These are phyloP conservation scores for Annulohypoxylon bovei DNA, from an alignment of 495 filamentous ascomycete genomes.

Conservation along the genomic window DNA sequence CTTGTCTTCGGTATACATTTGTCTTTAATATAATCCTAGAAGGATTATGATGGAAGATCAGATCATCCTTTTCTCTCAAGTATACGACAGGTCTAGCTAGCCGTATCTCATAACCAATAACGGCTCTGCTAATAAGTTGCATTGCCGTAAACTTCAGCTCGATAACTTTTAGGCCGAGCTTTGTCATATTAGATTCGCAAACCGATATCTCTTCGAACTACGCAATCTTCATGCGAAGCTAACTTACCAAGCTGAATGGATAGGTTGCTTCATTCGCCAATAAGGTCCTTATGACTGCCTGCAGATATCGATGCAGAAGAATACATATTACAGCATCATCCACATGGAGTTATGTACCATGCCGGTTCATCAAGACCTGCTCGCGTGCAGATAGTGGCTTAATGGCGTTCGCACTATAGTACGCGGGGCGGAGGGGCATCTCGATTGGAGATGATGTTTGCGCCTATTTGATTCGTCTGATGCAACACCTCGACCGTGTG, in stretches of 20 bases:
- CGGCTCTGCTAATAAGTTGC: not conserved
- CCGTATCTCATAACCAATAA: not conserved
- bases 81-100: not conserved
- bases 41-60: not conserved
- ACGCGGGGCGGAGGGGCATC: not conserved
- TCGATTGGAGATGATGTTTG: constrained; percentile 17
- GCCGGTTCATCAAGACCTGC: constrained; percentile 18
- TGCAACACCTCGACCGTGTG: constrained; percentile 31
- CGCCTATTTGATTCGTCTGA: constrained; percentile 33
- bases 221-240: constrained; percentile 22
- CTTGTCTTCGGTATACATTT: not conserved
- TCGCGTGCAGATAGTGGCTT: not conserved
- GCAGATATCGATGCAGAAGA: constrained; percentile 32
- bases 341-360: constrained; percentile 36
- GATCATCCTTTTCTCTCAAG: not conserved
- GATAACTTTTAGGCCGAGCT: not conserved
- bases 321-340: constrained; percentile 18
- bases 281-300: constrained; percentile 33
- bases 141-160: constrained; percentile 9
- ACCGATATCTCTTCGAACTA: not conserved
- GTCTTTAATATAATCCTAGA: not conserved
- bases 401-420: not conserved
- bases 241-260: constrained; percentile 17
- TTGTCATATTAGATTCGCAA: constrained; percentile 5
- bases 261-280: constrained; percentile 26